A percentile compares a stretch with the other conserved stretches of the same genome.
These are phyloP conservation scores for Rusavskia elegans DNA, from an alignment of 495 filamentous ascomycete species.

Conservation along the genomic window DNA sequence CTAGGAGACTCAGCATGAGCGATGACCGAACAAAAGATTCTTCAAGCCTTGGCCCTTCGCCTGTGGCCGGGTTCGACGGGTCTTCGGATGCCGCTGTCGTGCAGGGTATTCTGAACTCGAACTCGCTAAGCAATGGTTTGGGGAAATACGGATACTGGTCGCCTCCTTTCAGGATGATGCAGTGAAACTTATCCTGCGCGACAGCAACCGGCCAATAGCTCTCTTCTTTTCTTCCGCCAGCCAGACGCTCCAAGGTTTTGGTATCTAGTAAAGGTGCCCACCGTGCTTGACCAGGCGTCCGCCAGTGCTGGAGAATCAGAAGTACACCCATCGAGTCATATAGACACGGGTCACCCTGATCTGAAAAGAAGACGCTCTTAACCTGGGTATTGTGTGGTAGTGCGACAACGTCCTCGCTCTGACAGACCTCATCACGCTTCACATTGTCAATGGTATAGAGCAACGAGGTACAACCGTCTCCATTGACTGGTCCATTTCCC, in stretches of 20 bases:
- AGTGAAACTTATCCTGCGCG: conserved; percentile 84
- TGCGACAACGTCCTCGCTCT: conserved; percentile 82
- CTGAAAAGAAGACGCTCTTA: conserved; percentile 79
- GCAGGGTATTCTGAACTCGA: conserved; percentile 78
- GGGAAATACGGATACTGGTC: conserved; percentile 94
- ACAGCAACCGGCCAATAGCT: conserved; percentile 93
- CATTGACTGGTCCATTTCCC: conserved; percentile 73
- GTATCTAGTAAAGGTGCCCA: conserved; percentile 93
- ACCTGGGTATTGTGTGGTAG: conserved; percentile 54
- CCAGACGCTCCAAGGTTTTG: conserved; percentile 60
- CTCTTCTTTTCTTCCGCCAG: conserved; percentile 71
- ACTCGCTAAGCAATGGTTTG: conserved; percentile 78
- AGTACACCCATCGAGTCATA: conserved; percentile 84
- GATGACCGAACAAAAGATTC: conserved; percentile 66
- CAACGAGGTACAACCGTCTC: conserved; percentile 57
- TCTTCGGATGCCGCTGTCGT: conserved; percentile 23
- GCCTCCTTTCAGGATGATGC: conserved; percentile 93
- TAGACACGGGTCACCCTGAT: conserved; percentile 80
- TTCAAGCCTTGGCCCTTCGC: conserved; percentile 40
- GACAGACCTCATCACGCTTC: conserved; percentile 80
- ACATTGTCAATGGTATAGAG: conserved; percentile 86
- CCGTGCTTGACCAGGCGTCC: conserved; percentile 61
- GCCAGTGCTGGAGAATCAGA: conserved; percentile 81
- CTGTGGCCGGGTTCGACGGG: conserved; percentile 14
- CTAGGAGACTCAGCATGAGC: conserved; percentile 50